Evolutionary conservation across 768 basidiomycete species (phyloP), one percentile per base, ranked within the genome.

Genomic region (Solioccasus polychromus): DNA sequence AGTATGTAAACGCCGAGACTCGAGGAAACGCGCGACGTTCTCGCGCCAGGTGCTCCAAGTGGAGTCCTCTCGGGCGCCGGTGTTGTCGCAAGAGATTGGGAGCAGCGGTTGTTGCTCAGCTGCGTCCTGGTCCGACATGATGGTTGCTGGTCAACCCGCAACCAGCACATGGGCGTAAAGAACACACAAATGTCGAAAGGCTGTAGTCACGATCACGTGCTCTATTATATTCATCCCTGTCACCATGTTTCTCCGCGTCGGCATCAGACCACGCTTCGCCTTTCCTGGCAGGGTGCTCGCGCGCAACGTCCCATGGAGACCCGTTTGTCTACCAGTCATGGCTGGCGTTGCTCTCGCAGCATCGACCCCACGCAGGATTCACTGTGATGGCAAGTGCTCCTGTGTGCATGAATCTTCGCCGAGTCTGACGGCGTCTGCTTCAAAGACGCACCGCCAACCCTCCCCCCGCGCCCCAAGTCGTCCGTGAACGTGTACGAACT

Each of bases 401-500:
- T 9, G 18, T 22, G 18, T 37, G 24, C 4, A 31, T 35, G 17
- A 30, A 17, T 19, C 25, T 20, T 20, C 32, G n/a, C 18, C 19
- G n/a, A 45, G 5, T 29, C 41, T 51, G 46, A 52, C 49, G 25
- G 12, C n/a, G 17, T 38, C 38, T 35, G 25, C 41, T 25, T 35
- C 39, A 55, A 55, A 46, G 50, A 50, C 20, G 44, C 43, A 2
- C 39, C 48, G 58, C 6, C 36, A 42, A 26, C 18, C 54, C 44
- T 60, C 10, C 48, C 62, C 0, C 77, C 81, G 12, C 83, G 76
- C 3, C 86, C 87, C 2, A 54, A 67, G 35, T 92, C 92, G n/a
- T 75, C 80, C 1, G 72, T 96, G n/a, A 88, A 83, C 44, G 46
- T 81, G 17, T 85, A 85, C 59, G 85, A 95, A 54, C 78, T 98